Base-by-base conservation (phyloP, 768 basidiomycete species). In the Russula griseocarnosa region DNA sequence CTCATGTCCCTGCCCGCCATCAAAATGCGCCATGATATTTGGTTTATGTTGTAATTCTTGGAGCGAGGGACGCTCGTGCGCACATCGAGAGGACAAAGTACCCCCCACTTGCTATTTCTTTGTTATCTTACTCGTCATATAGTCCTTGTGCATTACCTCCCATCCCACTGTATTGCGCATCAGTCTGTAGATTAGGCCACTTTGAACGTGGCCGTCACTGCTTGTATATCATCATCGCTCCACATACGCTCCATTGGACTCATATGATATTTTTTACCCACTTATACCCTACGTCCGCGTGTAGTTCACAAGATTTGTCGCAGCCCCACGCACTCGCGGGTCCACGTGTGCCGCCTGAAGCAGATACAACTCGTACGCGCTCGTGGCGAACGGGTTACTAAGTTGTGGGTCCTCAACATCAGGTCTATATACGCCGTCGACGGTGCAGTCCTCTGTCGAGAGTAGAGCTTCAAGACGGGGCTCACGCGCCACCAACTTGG, bases 351-450 rank as follows among this genome's bases (percentile, higher is more conserved):
- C 77, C 68, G 75, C 73, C 66, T 78, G 77, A 55, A 91, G 80
- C 63, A 87, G 74, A 66, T 87, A 76, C 61, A 95, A 75, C 77
- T 99, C 97, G 83, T 86, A 98, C 70, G 93, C 87, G 51, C 84
- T 89, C 36, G 92, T 87, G 54, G 86, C 90, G 71, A 96, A 92
- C 40, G 92, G 83, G 73, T 87, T 84, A 70, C 82, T 83, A 34
- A 93, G 77, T 70, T 92, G 87, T 54, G 94, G 94, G 76, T 98
- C 95, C 70, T 96, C 90, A 50, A 96, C 78, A 58, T 93, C 87
- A 0, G 89, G 82, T 30, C 87, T 83, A 74, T 95, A 97, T 32
- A 91, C 79, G 4, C 97, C 97, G 73, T 94, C 88, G 58, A 81
- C 82, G 36, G 83, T 83, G 62, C 93, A 81, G 75, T 98, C 97